phyloP scores from a whole-genome alignment of 1,284 basidiomycete genomes.

The Uromyces viciae-fabae region DNA sequence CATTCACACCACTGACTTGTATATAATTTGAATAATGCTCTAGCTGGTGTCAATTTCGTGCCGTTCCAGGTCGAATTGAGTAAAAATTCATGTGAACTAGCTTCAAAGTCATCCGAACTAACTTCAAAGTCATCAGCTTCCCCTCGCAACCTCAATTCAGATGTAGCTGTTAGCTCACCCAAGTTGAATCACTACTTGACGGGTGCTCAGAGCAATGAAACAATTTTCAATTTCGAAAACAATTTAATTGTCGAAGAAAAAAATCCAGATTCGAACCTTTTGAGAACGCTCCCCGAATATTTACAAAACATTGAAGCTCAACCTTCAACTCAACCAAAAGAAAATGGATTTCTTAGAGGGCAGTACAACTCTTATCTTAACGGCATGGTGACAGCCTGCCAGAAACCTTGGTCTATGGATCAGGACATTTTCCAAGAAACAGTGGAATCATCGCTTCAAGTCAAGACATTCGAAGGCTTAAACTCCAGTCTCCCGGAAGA shows the following conservation, averaged over 20 bases:
- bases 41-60: slow-evolving; percentile 17
- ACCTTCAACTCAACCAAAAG: neutral
- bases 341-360: neutral
- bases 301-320: neutral
- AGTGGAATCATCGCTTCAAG: neutral
- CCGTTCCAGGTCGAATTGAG: slow-evolving; percentile 25
- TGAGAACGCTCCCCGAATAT: neutral
- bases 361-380: neutral
- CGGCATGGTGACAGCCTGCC: neutral
- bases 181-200: neutral
- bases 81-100: neutral
- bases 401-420: slow-evolving; percentile 26
- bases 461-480: neutral
- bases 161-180: neutral
- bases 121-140: slow-evolving; percentile 19
- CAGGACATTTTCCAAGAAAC: neutral
- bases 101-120: slow-evolving; percentile 13
- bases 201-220: neutral
- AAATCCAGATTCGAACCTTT: neutral
- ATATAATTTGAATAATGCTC: neutral
- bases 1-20: no score
- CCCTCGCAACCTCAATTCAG: neutral
- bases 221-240: neutral
- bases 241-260: neutral
- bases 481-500: neutral